phyloP scores from a whole-genome alignment of 108 stramenopile genomes.

The Cyclotella cryptica region DNA sequence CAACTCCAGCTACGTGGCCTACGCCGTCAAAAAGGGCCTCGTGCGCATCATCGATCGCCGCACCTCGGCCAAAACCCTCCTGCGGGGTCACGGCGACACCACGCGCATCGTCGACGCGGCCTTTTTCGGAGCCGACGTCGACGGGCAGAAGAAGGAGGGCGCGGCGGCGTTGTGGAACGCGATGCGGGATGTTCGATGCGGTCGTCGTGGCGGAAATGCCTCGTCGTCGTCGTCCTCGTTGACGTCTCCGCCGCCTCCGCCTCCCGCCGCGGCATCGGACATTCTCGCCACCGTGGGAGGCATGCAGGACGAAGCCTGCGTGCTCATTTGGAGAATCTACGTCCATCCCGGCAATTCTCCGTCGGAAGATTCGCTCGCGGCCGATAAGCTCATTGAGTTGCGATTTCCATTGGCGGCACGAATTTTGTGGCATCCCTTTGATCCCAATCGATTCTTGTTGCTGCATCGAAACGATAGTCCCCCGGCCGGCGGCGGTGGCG shows the following conservation, averaged over 20 bases:
- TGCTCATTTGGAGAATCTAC: conserved; percentile 51
- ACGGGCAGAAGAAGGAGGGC: conserved; percentile 17
- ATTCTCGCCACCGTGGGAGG: conserved; percentile 43
- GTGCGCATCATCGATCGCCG: conserved; percentile 81
- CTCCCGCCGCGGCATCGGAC: conserved; percentile 39
- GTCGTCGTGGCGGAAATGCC: conserved; percentile 59
- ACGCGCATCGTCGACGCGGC: conserved; percentile 41
- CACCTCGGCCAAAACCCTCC: conserved; percentile 58
- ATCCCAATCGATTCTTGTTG: conserved; percentile 76
- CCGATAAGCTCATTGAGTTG: conserved; percentile 71
- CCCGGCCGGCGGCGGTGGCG: too few species aligned
- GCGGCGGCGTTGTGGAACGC: conserved; percentile 17
- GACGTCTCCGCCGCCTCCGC: conserved; percentile 51
- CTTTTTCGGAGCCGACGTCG: conserved; percentile 40
- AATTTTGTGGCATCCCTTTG: conserved; percentile 85
- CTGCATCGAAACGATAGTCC: conserved; percentile 26
- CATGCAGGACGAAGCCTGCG: conserved; percentile 46
- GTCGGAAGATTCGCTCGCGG: conserved; percentile 37
- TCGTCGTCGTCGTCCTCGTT: too few species aligned
- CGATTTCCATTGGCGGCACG: conserved; percentile 22
- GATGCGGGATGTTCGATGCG: background rate
- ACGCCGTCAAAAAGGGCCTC: conserved; percentile 87
- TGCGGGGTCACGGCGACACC: conserved; percentile 64
- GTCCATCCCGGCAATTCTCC: background rate
- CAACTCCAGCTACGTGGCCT: conserved; percentile 79